These are phyloP conservation scores for Leptodermis oblonga DNA, from an alignment of 257 asterid genomes.

Conservation along the genomic window DNA sequence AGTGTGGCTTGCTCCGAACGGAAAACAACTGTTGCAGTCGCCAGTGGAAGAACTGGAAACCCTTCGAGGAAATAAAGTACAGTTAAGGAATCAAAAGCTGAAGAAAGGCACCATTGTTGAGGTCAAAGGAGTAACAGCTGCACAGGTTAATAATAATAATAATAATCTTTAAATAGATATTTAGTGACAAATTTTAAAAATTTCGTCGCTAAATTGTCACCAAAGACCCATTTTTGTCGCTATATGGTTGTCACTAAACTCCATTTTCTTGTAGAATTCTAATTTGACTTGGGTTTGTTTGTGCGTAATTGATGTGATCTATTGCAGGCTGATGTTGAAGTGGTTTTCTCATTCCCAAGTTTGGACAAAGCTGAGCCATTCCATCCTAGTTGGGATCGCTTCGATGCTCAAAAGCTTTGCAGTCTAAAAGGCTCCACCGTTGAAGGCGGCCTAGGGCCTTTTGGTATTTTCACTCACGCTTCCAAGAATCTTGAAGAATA, in stretches of 20 bases:
- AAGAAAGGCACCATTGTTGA: constrained; percentile 20
- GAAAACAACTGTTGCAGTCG: constrained; percentile 46
- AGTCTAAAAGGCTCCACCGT: constrained; percentile 30
- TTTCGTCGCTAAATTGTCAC: too few species aligned
- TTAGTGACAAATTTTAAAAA: too few species aligned
- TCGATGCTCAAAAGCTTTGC: constrained; percentile 42
- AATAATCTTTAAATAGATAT: too few species aligned
- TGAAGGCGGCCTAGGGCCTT: constrained; percentile 51
- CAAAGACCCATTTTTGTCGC: too few species aligned
- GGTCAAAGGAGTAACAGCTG: constrained; percentile 43
- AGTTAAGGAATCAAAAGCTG: constrained; percentile 21
- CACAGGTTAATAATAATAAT: too few species aligned
- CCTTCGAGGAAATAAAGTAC: constrained; percentile 29
- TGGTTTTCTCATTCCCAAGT: constrained; percentile 33
- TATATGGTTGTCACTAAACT: too few species aligned
- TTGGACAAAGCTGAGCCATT: constrained; percentile 43
- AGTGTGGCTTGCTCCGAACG: constrained; percentile 33
- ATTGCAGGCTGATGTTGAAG: constrained; percentile 51
- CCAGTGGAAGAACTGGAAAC: constrained; percentile 38
- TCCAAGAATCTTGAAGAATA: constrained; percentile 33
- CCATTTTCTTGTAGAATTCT: not conserved
- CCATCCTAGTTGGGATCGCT: constrained; percentile 28
- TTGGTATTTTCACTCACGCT: constrained; percentile 44
- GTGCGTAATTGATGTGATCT: not conserved
- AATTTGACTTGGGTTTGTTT: too few species aligned